Evolutionary conservation across 768 basidiomycete genomes (phyloP).

Genomic region (Hemileccinum rubropunctum): DNA sequence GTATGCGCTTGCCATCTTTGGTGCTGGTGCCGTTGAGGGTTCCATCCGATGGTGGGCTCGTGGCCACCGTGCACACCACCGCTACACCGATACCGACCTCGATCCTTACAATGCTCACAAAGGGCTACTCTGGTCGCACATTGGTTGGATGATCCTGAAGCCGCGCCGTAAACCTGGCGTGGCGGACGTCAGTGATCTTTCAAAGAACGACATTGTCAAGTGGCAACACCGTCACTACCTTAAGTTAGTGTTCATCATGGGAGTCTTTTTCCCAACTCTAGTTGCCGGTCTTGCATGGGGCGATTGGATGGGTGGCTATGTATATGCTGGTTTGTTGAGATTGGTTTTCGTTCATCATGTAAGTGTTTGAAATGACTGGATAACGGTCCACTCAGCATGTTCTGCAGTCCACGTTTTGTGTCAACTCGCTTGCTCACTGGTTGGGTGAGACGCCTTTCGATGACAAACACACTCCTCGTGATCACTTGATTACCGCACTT

Average conservation of each 20-base stretch:
- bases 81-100: slow-evolving; percentile 95
- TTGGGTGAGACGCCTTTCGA: slow-evolving; percentile 91
- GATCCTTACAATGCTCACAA: slow-evolving; percentile 94
- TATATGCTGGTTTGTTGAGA: slow-evolving; percentile 79
- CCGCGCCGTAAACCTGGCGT: slow-evolving; percentile 87
- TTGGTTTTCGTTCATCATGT: slow-evolving; percentile 88
- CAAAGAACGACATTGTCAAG: slow-evolving; percentile 71
- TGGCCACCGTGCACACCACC: slow-evolving; percentile 95
- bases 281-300: slow-evolving; percentile 82
- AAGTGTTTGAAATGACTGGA: slow-evolving; percentile 26
- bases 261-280: slow-evolving; percentile 68
- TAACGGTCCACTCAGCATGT: neutral
- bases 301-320: slow-evolving; percentile 81
- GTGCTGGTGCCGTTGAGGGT: slow-evolving; percentile 92
- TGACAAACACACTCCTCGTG: slow-evolving; percentile 91
- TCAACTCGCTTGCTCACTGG: slow-evolving; percentile 97
- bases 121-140: slow-evolving; percentile 82
- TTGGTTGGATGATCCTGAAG: slow-evolving; percentile 93
- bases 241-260: slow-evolving; percentile 65
- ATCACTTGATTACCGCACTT: slow-evolving; percentile 86
- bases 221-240: slow-evolving; percentile 90
- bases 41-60: slow-evolving; percentile 99
- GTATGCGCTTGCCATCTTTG: slow-evolving; percentile 78
- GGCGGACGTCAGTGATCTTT: slow-evolving; percentile 85
- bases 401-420: slow-evolving; percentile 88